Percentiles rank a stretch among this genome's conserved stretches.
Evolutionary conservation across 164 flowering plant genomes (phyloP).

Genomic region (Vitis rupestris): DNA sequence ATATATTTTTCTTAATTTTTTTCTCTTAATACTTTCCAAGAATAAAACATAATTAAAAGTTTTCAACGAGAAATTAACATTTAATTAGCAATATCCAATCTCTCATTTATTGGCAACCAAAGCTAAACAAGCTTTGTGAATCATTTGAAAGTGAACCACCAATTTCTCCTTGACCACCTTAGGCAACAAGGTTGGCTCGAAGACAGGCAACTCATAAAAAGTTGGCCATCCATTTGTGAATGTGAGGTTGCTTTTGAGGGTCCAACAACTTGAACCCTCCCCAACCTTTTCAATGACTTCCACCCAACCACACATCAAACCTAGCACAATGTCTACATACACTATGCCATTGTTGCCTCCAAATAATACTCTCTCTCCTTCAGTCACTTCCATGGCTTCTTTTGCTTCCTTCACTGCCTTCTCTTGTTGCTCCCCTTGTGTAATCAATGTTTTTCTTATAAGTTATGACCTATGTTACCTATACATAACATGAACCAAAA

Average conservation of each 20-base stretch:
- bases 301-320: slow-evolving; percentile 1
- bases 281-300: slow-evolving; percentile 1
- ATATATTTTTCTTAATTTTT: too few species aligned
- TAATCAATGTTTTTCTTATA: neutral
- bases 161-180: neutral
- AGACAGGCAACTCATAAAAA: neutral
- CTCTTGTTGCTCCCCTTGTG: neutral
- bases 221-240: neutral
- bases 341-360: slow-evolving; percentile 2
- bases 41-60: too few species aligned
- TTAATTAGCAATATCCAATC: too few species aligned
- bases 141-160: neutral
- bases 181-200: neutral
- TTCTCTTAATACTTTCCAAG: too few species aligned
- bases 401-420: slow-evolving; percentile 1
- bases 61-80: too few species aligned
- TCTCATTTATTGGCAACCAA: neutral
- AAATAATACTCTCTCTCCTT: slow-evolving; percentile 4
- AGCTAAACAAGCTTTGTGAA: neutral
- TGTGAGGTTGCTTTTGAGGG: neutral
- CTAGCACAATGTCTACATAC: slow-evolving; percentile 1
- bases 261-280: neutral
- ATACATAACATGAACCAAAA: too few species aligned
- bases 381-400: slow-evolving; percentile 2
- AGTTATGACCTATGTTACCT: neutral